Evolutionary conservation across 2,329 filamentous ascomycete species (phyloP), one percentile per base, ranked within the genome.

Genomic region (Aureobasidium sp.): DNA sequence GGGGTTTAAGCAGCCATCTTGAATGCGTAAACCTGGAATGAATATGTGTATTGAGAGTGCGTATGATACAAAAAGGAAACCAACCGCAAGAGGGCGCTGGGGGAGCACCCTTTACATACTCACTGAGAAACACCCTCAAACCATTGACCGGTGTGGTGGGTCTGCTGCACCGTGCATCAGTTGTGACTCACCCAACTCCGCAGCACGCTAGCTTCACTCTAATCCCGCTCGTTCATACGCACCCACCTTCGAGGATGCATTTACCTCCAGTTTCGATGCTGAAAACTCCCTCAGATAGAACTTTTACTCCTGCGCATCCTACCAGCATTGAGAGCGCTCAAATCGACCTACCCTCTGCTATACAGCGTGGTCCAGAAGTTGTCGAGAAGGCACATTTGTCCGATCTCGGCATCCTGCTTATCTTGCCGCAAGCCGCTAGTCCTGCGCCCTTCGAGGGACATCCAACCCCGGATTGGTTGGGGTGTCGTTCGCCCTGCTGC

Each of bases 1-100:
- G 61, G 61, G 29, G 53, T 52, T 59, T 64, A 66, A 47, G 56
- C 63, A 64, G 64, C 63, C 64, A 66, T 66, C 7, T 26, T 64
- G 59, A 41, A 4, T 51, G 44, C 57, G 44, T 50, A 60, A 60
- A 41, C 46, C 26, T 60, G 56, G 13, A 51, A 48, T 29, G 27
- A 12, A n/a, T 47, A 15, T 24, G 29, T 47, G 41, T 59, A 9
- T 37, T 12, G 24, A 32, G 15, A 48, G 41, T 37, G 43, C 55
- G 41, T 48, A 10, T 48, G 32, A 37, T 32, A 20, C 20, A 59
- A n/a, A 29, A 43, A 20, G 43, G 29, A 34, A 57, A 46, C 29
- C 26, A 29, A 26, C 37, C 7, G 26, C 46, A 26, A 41, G 41
- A 24, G 53, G 53, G 39, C 26, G 20, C 4, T 48, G 46, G 53